Base-by-base conservation (phyloP, 129 eudicot genomes). In the Saposhnikovia divaricata region DNA sequence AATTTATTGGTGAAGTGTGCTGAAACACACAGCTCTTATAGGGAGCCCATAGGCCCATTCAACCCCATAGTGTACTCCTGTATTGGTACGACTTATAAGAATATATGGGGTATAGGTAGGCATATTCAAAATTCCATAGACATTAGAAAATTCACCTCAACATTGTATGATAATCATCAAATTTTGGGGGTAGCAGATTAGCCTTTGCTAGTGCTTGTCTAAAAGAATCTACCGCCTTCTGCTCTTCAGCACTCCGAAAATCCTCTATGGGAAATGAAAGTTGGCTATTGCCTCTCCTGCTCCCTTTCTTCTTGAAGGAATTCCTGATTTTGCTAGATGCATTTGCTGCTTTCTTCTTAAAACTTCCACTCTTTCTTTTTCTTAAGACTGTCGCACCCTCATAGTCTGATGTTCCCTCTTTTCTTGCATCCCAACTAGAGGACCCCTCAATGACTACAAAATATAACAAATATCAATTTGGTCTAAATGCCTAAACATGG, bases 131-230 rank as follows among this genome's bases (percentile, higher is more conserved):
- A 5, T 51, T 27, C 10, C n/a, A 39, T 13, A 31, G 42, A 77
- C 15, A 45, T 12, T 3, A 39, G 50, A n/a, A 61, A 28, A 77
- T 80, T 74, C 72, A 87, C 98, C 97, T 91, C 45, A 91, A 82
- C 90, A 93, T 88, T 84, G 82, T 86, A 76, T 87, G 85, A 82
- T 86, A 89, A 82, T 93, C 91, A 80, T 93, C 97, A 37, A 86
- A 89, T 81, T 79, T 84, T 46, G 79, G 79, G 34, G 95, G 95
- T 40, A 93, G 83, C 89, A 93, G 84, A 76, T 89, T 85, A 80
- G 90, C 90, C 80, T 82, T 59, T 38, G 84, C 72, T 77, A 93
- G 79, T 70, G 83, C 71, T 85, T 89, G 87, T 78, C 93, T 79
- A 84, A 93, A 81, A 81, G 86, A 77, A 70, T 88, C 79, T 46